phyloP scores from a whole-genome alignment of 352 stramenopile genomes.

The Aphanomyces stellatus region DNA sequence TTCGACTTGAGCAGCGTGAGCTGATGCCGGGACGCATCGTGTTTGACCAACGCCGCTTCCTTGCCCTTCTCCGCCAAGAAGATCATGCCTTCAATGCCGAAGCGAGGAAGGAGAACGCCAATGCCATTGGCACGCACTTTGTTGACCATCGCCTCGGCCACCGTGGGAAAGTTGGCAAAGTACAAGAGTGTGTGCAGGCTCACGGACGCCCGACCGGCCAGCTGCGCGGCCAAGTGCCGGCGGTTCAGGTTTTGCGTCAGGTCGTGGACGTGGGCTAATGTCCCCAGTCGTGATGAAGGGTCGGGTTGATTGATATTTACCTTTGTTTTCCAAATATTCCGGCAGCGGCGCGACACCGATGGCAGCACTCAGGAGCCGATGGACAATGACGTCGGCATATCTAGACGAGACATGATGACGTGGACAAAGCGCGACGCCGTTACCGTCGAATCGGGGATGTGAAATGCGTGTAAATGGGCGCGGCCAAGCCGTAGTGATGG shows the following conservation, averaged over 20 bases:
- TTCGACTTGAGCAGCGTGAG: slow-evolving; percentile 48
- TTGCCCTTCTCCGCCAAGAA: slow-evolving; percentile 75
- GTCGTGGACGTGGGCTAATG: slow-evolving; percentile 88
- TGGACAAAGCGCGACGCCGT: background rate
- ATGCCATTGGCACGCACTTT: slow-evolving; percentile 94
- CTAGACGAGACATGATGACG: background rate
- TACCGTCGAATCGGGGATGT: slow-evolving; percentile 97
- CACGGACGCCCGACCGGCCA: slow-evolving; percentile 94
- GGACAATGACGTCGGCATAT: slow-evolving; percentile 98
- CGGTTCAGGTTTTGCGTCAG: slow-evolving; percentile 97
- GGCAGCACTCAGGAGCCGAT: slow-evolving; percentile 94
- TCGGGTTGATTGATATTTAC: slow-evolving; percentile 24
- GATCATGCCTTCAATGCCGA: slow-evolving; percentile 97
- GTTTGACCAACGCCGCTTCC: slow-evolving; percentile 45
- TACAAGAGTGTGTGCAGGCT: slow-evolving; percentile 97
- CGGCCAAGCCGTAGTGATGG: slow-evolving; percentile 97
- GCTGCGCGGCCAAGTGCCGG: slow-evolving; percentile 92
- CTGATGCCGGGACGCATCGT: slow-evolving; percentile 42
- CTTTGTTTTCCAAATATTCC: slow-evolving; percentile 88
- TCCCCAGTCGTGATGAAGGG: too few species aligned
- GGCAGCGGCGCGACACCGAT: slow-evolving; percentile 95
- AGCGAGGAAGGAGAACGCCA: slow-evolving; percentile 94
- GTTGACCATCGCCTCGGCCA: slow-evolving; percentile 90
- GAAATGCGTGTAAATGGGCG: slow-evolving; percentile 99
- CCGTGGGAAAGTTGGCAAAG: slow-evolving; percentile 86